These are phyloP conservation scores for Evernia prunastri DNA, from an alignment of 495 filamentous ascomycete genomes.

Conservation along the genomic window DNA sequence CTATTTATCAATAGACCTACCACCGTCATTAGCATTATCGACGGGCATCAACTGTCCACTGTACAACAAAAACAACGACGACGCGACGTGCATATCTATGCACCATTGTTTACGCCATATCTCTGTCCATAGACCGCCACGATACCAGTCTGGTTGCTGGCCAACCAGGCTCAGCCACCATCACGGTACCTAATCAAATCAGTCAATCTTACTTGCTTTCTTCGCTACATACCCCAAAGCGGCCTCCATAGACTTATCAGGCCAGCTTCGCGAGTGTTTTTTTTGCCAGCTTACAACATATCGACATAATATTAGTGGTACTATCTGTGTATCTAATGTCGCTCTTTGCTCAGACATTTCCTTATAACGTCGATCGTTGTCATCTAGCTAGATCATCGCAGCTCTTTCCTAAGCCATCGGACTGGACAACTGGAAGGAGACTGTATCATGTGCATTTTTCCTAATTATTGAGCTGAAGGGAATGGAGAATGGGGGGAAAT, in stretches of 20 bases:
- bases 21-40: neutral
- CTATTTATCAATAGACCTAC: slow-evolving; percentile 36
- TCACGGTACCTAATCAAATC: slow-evolving; percentile 9
- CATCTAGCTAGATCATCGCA: neutral
- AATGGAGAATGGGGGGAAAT: neutral
- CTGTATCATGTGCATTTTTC: slow-evolving; percentile 10
- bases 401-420: neutral
- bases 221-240: slow-evolving; percentile 21
- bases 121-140: slow-evolving; percentile 10
- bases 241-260: slow-evolving; percentile 20
- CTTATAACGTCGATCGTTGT: slow-evolving; percentile 1
- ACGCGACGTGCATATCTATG: neutral
- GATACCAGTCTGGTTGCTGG: slow-evolving; percentile 13
- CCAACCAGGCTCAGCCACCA: slow-evolving; percentile 9
- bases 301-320: slow-evolving; percentile 16
- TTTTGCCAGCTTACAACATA: slow-evolving; percentile 6
- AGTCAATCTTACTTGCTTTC: slow-evolving; percentile 16
- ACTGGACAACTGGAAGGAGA: neutral
- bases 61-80: neutral
- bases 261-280: slow-evolving; percentile 15
- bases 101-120: neutral
- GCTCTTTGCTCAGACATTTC: slow-evolving; percentile 12
- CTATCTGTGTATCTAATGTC: slow-evolving; percentile 11
- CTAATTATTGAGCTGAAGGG: neutral
- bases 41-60: neutral